A percentile compares a stretch with the other conserved stretches of the same genome.
phyloP scores from a whole-genome alignment of 352 stramenopile genomes.

The Saprolegnia parasitica region DNA sequence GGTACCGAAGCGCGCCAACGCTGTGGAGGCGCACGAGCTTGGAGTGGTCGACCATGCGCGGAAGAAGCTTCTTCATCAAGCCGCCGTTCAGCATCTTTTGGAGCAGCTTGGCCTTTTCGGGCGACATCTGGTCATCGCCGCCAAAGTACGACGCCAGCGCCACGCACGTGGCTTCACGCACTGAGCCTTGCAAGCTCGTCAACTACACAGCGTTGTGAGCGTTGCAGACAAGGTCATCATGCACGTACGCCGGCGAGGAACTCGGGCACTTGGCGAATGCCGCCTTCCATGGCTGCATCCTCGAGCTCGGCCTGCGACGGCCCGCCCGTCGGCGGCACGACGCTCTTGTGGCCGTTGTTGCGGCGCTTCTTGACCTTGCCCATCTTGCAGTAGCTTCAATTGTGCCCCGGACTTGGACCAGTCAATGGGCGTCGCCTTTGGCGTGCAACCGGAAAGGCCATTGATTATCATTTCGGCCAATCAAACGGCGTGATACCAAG shows the following conservation, averaged over 20 bases:
- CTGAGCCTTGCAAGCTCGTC: conserved; percentile 64
- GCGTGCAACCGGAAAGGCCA: neutral
- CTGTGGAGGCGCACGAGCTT: conserved; percentile 81
- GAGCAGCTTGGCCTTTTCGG: conserved; percentile 55
- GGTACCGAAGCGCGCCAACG: conserved; percentile 59
- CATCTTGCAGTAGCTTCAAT: conserved; percentile 47
- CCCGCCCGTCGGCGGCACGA: conserved; percentile 51
- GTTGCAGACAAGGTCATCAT: neutral
- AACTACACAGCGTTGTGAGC: conserved; percentile 35
- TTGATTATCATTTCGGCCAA: conserved; percentile 6
- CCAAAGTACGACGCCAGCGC: conserved; percentile 79
- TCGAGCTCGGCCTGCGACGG: conserved; percentile 56
- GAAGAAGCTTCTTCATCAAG: conserved; percentile 77
- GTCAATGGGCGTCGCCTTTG: neutral
- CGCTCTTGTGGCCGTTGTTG: conserved; percentile 81
- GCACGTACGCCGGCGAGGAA: conserved; percentile 26
- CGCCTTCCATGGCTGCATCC: conserved; percentile 36
- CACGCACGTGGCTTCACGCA: conserved; percentile 84
- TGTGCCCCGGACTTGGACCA: neutral
- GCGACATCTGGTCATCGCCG: conserved; percentile 51
- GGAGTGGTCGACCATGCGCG: conserved; percentile 74
- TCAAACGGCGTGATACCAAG: neutral
- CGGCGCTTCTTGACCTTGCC: conserved; percentile 85
- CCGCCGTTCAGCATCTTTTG: conserved; percentile 72
- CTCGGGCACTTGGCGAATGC: neutral